Base-by-base conservation (phyloP, 495 filamentous ascomycete genomes). In the Penicillium pulvis region DNA sequence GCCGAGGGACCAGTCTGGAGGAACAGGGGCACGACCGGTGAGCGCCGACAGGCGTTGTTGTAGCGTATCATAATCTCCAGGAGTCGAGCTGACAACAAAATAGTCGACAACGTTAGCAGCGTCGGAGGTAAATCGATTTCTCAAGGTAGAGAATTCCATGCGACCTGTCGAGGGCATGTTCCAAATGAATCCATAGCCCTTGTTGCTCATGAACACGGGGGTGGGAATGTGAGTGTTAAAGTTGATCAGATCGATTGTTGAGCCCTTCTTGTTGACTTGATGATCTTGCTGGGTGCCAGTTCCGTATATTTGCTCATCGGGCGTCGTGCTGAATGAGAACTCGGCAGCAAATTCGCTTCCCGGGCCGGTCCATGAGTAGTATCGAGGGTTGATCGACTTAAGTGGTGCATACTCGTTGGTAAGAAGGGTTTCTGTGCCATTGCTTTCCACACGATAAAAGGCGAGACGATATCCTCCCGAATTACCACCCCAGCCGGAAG, bases 401-500 rank as follows among this genome's bases (percentile, higher is more conserved):
- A 69, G 59, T 23, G 68, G 68, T n/a, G 68, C 65, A 58, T 71
- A 71, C 51, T 71, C 68, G 41, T 68, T 68, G 11, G 66, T 68
- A 30, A 71, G 60, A 5, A 71, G 42, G 1, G 68, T 64, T 39
- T 71, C 68, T 7, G 63, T 56, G 31, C 66, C 68, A 48, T 71
- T 53, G 12, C 7, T 7, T 26, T 71, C 66, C 8, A 69, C 57
- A 6, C 68, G 59, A 26, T 64, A 65, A 41, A 69, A 71, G 1
- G 63, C 61, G 2, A 71, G 60, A 11, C 68, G 61, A 56, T 71
- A 71, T 7, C 65, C 68, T 17, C 65, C 68, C 3, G 63, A 49
- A 11, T 57, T 66, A 4, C 65, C 65, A 2, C 59, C 63, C 63
- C 65, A 67, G 35, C 68, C 68, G 11, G 65, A 66, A 8, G 68